Conservation (phyloP, 2,329 filamentous ascomycete genomes). For the Colletotrichum navitas region DNA sequence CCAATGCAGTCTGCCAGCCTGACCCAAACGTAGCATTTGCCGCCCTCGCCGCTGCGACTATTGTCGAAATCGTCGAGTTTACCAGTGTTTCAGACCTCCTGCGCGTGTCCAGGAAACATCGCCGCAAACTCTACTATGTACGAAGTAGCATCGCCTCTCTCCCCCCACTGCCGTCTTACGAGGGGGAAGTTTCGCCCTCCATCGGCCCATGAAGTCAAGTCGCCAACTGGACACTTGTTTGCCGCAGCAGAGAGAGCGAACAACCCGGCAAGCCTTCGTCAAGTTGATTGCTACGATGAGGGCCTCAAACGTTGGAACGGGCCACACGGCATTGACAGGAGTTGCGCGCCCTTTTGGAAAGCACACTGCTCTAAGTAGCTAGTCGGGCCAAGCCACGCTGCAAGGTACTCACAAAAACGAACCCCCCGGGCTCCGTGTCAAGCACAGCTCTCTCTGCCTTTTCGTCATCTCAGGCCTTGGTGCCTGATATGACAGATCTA, state of each 20-base stretch:
- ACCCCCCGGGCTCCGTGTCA: neutral
- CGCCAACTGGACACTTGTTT: neutral
- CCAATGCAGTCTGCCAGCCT: conserved; percentile 21
- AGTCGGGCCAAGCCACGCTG: neutral
- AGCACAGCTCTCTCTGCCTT: neutral
- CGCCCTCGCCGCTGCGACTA: conserved; percentile 13
- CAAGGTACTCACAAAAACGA: neutral
- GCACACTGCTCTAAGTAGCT: neutral
- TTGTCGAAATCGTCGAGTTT: conserved; percentile 1
- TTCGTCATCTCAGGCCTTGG: neutral
- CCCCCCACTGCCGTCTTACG: neutral
- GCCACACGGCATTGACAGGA: neutral
- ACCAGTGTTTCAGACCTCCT: conserved; percentile 23
- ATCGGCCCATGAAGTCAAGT: neutral
- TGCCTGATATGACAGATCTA: conserved; percentile 4
- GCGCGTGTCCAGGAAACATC: conserved; percentile 14
- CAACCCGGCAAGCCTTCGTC: neutral
- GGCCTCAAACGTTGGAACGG: neutral
- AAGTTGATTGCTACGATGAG: neutral
- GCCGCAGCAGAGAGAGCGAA: neutral
- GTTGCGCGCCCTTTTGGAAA: neutral
- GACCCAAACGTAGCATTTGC: conserved; percentile 11
- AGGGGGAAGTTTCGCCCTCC: neutral
- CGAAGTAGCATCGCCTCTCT: neutral
- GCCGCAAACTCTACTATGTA: neutral